phyloP scores from a whole-genome alignment of 148 eudicot genomes.

The Silene latifolia region DNA sequence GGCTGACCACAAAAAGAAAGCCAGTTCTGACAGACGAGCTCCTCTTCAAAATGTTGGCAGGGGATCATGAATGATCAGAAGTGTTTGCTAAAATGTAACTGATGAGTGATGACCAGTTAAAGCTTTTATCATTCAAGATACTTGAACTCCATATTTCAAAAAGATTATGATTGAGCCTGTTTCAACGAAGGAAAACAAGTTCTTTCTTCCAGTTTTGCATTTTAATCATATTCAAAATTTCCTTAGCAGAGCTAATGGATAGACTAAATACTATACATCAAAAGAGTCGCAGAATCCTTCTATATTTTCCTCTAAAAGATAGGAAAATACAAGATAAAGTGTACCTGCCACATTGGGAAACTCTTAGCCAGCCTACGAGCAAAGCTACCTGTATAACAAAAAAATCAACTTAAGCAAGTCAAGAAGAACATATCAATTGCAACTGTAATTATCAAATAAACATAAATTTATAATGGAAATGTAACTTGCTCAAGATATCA shows the following conservation, averaged over 20 bases:
- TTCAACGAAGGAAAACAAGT: background rate
- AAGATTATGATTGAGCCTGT: too few relatives aligned
- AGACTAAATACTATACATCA: background rate
- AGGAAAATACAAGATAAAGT: slow-evolving; percentile 12
- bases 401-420: background rate
- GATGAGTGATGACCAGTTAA: background rate
- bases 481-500: too few relatives aligned
- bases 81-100: background rate
- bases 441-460: background rate
- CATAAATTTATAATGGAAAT: background rate
- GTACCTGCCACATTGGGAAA: slow-evolving; percentile 94
- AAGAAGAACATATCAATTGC: background rate
- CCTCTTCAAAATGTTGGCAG: background rate
- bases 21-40: background rate
- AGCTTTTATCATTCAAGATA: background rate
- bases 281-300: background rate
- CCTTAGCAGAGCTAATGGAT: background rate
- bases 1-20: background rate
- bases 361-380: slow-evolving; percentile 76
- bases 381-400: slow-evolving; percentile 33
- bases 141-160: background rate
- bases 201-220: background rate
- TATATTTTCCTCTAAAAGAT: background rate
- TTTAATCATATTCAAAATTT: background rate
- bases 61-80: background rate